Base-by-base conservation (phyloP, 108 stramenopile genomes). In the Skeletonema marinoi region DNA sequence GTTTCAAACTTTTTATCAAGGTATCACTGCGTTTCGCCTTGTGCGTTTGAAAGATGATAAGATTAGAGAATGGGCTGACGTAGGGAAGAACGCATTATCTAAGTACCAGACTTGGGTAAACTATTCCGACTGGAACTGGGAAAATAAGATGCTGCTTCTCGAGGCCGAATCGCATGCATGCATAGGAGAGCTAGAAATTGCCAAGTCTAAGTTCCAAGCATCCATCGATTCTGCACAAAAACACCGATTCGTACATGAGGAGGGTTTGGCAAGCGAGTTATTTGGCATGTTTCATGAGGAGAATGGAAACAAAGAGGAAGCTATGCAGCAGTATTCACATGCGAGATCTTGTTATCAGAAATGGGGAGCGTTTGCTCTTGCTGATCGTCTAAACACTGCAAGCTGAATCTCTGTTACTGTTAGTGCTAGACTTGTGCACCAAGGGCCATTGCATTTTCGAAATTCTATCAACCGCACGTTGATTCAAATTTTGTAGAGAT, bases 211-310 rank as follows among this genome's bases (percentile, higher is more conserved):
- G 21, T 74, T 64, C 31, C 48, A 66, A 39, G 65, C 41, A 56
- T 51, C 73, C 32, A 65, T 74, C 8, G 38, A 4, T 6, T 74
- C 64, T 32, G 73, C 73, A 9, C 46, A 21, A 32, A 38, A 66
- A 1, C 73, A 74, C 36, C 42, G 65, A 46, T 67, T 75, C 48
- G n/a, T 25, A 3, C 66, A 75, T 29, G 74, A 75, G n/a, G 66
- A 67, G 33, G 74, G 66, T 2, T 4, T 75, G 1, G 66, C 66
- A 2, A 67, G 31, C 6, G 74, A 75, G 32, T 14, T 67, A 9
- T 65, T 66, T 8, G 74, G 66, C 6, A 33, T 60, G 17, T 75
- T 60, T 48, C 41, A 11, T 16, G 60, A 35, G 3, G 60, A 61
- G 16, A 61, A 21, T 61, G 60, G 60, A 31, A 61, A 35, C 14